Evolutionary conservation across 1,284 basidiomycete genomes (phyloP), one percentile per base, ranked within the genome.

Genomic region (Kwoniella shivajii): DNA sequence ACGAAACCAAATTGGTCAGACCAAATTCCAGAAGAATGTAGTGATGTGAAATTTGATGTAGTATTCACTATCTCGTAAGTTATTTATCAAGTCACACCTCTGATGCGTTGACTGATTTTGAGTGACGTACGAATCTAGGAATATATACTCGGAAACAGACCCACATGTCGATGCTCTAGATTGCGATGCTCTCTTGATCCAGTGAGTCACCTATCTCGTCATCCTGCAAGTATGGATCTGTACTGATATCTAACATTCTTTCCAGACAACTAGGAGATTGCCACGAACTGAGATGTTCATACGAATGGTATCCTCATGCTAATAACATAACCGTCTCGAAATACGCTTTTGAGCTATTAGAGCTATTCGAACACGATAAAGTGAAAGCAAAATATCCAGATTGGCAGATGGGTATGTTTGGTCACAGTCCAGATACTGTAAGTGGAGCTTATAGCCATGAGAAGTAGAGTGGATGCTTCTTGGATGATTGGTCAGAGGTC

Each of bases 291-390:
- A 65, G 71, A 18, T 75, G 75, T 56, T 50, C 72, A 29, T 62
- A 71, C 50, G 76, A 78, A 61, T 78, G 77, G 77, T 78, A 76
- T 55, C 76, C 74, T 2, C 67, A 72, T 18, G 65, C 71, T 31
- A 73, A 71, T 57, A 78, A 79, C 56, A 75, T 79, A 54, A 79
- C 78, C 11, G 63, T 78, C n/a, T 71, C 75, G 6, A 78, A 78
- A 47, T 79, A 79, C 63, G 76, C 74, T 4, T 78, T 77, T 54
- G 76, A 78, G 59, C 69, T 78, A 26, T 59, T 60, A 20, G 77
- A 79, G 43, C 54, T 78, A n/a, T 79, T 78, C 56, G 63, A 64
- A n/a, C 67, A 69, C 46, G 61, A 67, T 11, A 61, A 67, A 7
- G 63, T 78, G 33, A 67, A 65, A 30, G 44, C 59, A 27, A 59